Evolutionary conservation across 1,139 yeast genomes (phyloP), one percentile per base, ranked within the genome.

Genomic region (Trichomonascaceae sp.): DNA sequence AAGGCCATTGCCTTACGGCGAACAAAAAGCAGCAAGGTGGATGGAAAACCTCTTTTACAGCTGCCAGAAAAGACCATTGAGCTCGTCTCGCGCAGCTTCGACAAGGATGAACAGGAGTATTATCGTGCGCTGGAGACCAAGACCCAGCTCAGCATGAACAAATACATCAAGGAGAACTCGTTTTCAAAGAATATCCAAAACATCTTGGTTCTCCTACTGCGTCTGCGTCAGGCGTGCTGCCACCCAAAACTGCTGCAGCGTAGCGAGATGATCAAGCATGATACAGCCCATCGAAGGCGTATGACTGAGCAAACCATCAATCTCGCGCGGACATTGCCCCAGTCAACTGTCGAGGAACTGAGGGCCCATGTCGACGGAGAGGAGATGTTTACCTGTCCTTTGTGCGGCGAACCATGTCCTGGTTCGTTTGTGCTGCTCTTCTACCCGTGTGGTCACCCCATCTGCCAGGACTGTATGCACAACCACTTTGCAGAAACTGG

Each of bases 141-240:
- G 3, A 69, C 82, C 28, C 73, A 74, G 36, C 58, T 57, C 31
- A 60, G 68, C 34, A 92, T 92, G 1, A 60, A 63, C 41, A 64
- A 57, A 38, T 59, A 74, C 43, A 53, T 77, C 49, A 46, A 53
- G n/a, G 46, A 55, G 1, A 51, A 56, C 11, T 42, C 47, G 2
- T 43, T 49, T 4, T 50, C 46, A 1, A 46, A 43, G 28, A 59
- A 65, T 34, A 74, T 71, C 48, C 67, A 78, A 4, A 69, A 69
- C 38, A 75, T 84, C 37, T 67, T 89, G 45, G 76, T 85, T 0
- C 59, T 87, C 46, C 64, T 89, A 39, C 59, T 87, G 31, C 67
- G 97, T 34, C 64, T 89, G 46, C 67, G 98, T 40, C 97, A 89
- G 57, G 92, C 94, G 2, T 82, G 96, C 51, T 76, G 87, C 47